phyloP scores from a whole-genome alignment of 2,329 filamentous ascomycete genomes.

The Alternaria infectoria region DNA sequence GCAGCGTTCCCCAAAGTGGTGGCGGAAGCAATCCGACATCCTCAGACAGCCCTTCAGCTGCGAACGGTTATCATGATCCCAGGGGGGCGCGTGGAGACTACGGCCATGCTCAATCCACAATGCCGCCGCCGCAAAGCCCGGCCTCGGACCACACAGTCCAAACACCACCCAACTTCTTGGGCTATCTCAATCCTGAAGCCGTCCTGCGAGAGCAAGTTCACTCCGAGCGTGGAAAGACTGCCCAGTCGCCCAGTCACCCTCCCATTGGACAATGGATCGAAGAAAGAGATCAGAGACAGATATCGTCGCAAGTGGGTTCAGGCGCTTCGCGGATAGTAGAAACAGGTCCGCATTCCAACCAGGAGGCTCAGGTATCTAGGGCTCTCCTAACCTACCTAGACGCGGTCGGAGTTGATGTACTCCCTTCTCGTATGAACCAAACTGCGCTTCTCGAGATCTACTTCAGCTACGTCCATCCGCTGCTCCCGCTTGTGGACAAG shows the following conservation, averaged over 20 bases:
- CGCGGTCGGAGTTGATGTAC: conserved; percentile 43
- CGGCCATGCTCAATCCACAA: conserved; percentile 35
- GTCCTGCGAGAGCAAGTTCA: conserved; percentile 52
- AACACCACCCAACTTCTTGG: conserved; percentile 52
- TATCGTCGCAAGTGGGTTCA: conserved; percentile 30
- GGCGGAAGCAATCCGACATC: conserved; percentile 39
- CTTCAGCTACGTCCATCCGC: conserved; percentile 54
- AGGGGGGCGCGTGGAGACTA: conserved; percentile 33
- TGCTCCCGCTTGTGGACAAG: conserved; percentile 56
- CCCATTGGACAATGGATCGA: conserved; percentile 48
- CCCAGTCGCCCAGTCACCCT: conserved; percentile 35
- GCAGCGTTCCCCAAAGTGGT: conserved; percentile 48
- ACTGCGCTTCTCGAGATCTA: conserved; percentile 53
- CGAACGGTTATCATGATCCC: conserved; percentile 33
- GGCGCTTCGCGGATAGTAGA: conserved; percentile 34
- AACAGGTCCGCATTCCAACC: conserved; percentile 38
- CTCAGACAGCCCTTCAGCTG: conserved; percentile 31
- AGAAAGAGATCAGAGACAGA: conserved; percentile 33
- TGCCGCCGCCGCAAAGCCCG: conserved; percentile 43
- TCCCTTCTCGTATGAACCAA: conserved; percentile 45
- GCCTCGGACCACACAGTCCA: conserved; percentile 36
- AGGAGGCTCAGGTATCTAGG: conserved; percentile 40
- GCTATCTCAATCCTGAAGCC: conserved; percentile 57
- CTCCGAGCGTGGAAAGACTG: conserved; percentile 40
- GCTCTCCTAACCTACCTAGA: conserved; percentile 47